Evolutionary conservation across 164 flowering plant genomes (phyloP).

Genomic region (Umbilicus rupestris): DNA sequence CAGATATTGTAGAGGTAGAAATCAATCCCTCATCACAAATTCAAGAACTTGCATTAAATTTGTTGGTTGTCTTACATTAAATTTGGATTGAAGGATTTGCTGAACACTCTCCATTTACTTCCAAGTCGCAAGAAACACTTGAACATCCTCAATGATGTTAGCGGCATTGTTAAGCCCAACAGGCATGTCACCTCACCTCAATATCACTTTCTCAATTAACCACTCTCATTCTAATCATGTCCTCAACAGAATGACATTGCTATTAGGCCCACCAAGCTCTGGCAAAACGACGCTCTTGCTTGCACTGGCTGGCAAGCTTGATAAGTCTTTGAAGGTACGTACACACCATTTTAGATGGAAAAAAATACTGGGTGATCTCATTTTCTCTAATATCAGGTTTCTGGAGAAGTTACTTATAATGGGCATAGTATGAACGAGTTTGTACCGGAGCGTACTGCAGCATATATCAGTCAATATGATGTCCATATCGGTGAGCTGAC

Average conservation of each 20-base stretch:
- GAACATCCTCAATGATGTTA: constrained; percentile 33
- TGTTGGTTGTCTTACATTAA: background rate
- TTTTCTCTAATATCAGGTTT: constrained; percentile 20
- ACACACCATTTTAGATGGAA: background rate
- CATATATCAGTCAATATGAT: constrained; percentile 57
- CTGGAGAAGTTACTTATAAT: constrained; percentile 50
- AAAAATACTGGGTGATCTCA: background rate
- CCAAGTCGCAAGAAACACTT: constrained; percentile 29
- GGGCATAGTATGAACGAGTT: constrained; percentile 53
- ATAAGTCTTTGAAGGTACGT: constrained; percentile 28
- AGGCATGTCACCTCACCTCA: constrained; percentile 24
- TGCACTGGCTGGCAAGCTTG: constrained; percentile 50
- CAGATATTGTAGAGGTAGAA: constrained; percentile 25
- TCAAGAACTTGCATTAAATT: background rate
- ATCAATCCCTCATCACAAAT: background rate
- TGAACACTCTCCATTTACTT: constrained; percentile 21
- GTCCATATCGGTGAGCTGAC: constrained; percentile 55
- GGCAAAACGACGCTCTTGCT: constrained; percentile 54
- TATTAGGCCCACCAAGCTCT: constrained; percentile 61
- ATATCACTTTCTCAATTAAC: constrained; percentile 4
- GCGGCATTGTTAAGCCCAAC: constrained; percentile 46
- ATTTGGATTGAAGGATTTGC: background rate
- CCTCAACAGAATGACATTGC: constrained; percentile 52
- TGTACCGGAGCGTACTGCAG: constrained; percentile 52
- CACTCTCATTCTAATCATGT: constrained; percentile 2